phyloP scores from a whole-genome alignment of 495 filamentous ascomycete genomes.

The Aspergillus sparsus region DNA sequence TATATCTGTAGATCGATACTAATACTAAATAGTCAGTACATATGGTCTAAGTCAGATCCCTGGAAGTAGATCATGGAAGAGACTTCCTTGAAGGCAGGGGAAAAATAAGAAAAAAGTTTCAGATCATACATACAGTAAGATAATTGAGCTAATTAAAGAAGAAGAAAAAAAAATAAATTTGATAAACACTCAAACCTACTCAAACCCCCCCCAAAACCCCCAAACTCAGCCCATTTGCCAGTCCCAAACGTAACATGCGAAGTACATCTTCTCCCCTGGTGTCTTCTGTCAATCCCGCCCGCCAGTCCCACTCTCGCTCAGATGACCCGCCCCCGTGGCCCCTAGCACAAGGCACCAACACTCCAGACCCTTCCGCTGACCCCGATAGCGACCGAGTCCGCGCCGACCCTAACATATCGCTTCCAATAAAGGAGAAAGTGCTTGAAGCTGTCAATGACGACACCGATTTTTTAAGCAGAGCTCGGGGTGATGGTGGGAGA shows the following conservation, averaged over 20 bases:
- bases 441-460: conserved; percentile 55
- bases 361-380: conserved; percentile 55
- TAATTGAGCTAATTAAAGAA: neutral
- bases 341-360: conserved; percentile 49
- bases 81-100: no score
- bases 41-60: no score
- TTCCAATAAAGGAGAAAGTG: conserved; percentile 70
- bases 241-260: conserved; percentile 65
- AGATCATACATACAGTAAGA: neutral
- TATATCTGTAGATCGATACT: no score
- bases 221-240: conserved; percentile 62
- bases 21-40: no score
- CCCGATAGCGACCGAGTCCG: conserved; percentile 51
- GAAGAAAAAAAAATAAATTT: neutral
- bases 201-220: conserved; percentile 17
- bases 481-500: conserved; percentile 54
- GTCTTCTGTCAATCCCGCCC: conserved; percentile 58
- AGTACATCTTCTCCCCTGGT: conserved; percentile 68
- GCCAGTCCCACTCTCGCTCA: conserved; percentile 83
- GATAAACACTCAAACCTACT: neutral
- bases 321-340: conserved; percentile 37
- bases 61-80: no score
- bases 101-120: no score
- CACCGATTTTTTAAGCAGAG: conserved; percentile 68
- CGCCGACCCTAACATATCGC: conserved; percentile 61